phyloP scores from a whole-genome alignment of 2,329 filamentous ascomycete species.

The Nothopassalora personata region DNA sequence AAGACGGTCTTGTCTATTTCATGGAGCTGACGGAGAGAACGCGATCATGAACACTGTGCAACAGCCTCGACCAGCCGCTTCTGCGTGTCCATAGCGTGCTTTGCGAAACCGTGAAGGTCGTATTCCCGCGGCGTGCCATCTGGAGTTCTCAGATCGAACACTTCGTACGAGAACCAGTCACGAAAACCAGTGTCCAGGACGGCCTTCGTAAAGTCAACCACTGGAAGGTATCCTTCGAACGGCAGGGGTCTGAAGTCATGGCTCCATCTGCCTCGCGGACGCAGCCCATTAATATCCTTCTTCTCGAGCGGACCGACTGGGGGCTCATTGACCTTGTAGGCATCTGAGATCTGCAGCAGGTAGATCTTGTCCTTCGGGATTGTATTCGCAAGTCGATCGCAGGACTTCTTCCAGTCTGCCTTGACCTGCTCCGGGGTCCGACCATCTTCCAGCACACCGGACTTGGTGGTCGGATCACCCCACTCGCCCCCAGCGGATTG shows the following conservation, averaged over 20 bases:
- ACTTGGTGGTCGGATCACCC: conserved; percentile 62
- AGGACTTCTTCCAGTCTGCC: conserved; percentile 31
- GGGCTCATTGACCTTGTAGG: conserved; percentile 57
- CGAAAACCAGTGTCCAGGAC: conserved; percentile 63
- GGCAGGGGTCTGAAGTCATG: conserved; percentile 65
- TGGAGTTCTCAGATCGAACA: conserved; percentile 57
- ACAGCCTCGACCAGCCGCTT: conserved; percentile 36
- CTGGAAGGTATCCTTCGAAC: conserved; percentile 65
- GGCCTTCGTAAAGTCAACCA: conserved; percentile 58
- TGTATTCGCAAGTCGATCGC: conserved; percentile 48
- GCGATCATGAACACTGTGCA: background rate
- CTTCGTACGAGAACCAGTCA: conserved; percentile 63
- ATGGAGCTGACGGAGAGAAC: background rate
- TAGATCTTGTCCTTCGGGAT: conserved; percentile 67
- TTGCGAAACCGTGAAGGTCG: conserved; percentile 39
- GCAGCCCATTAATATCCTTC: conserved; percentile 47
- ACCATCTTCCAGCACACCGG: conserved; percentile 52
- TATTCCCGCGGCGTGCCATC: conserved; percentile 51
- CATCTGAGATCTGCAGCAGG: conserved; percentile 69
- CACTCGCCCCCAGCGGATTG: conserved; percentile 68
- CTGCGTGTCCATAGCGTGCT: conserved; percentile 29
- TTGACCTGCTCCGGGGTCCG: conserved; percentile 43
- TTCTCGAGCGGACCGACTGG: conserved; percentile 38
- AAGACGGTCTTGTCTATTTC: background rate
- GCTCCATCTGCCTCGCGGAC: conserved; percentile 64